Percentiles rank a stretch among this genome's conserved stretches.
Evolutionary conservation across 768 basidiomycete species (phyloP).

Genomic region (Tricholoma furcatifolium): DNA sequence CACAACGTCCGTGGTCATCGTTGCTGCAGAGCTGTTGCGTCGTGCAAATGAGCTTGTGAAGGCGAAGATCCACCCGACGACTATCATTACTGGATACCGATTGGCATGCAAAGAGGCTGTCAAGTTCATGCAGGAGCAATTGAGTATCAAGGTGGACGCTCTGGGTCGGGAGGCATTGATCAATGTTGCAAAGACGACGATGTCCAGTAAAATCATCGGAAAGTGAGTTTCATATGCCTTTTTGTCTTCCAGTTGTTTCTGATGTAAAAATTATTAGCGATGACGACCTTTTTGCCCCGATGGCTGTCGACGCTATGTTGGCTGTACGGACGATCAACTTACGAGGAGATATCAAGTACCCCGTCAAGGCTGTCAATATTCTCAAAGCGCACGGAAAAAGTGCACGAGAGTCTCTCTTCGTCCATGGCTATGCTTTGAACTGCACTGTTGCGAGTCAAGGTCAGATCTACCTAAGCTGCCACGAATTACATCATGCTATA

Average conservation of each 20-base stretch:
- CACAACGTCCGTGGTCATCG: constrained; percentile 96
- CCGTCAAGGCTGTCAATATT: constrained; percentile 98
- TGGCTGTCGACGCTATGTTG: constrained; percentile 99
- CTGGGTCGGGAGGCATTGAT: constrained; percentile 91
- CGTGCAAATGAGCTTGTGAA: constrained; percentile 98
- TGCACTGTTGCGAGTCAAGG: constrained; percentile 99
- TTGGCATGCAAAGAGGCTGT: constrained; percentile 97
- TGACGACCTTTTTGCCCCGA: constrained; percentile 95
- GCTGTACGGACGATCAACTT: constrained; percentile 93
- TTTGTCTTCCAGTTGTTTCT: neutral
- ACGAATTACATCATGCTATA: constrained; percentile 1
- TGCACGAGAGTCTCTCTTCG: constrained; percentile 90
- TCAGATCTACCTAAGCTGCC: constrained; percentile 30
- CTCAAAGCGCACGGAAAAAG: constrained; percentile 97
- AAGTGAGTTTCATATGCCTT: constrained; percentile 61
- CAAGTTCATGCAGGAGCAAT: constrained; percentile 96
- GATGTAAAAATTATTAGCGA: constrained; percentile 53
- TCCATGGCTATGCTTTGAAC: constrained; percentile 96
- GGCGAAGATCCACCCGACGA: constrained; percentile 97
- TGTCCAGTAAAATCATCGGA: constrained; percentile 98
- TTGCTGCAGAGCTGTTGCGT: constrained; percentile 95
- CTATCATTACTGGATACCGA: constrained; percentile 98
- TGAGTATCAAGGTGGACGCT: constrained; percentile 90
- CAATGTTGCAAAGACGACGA: constrained; percentile 97
- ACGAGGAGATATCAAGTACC: constrained; percentile 96